These are phyloP conservation scores for Rutstroemia sp. DNA, from an alignment of 2,329 filamentous ascomycete genomes.

Conservation along the genomic window DNA sequence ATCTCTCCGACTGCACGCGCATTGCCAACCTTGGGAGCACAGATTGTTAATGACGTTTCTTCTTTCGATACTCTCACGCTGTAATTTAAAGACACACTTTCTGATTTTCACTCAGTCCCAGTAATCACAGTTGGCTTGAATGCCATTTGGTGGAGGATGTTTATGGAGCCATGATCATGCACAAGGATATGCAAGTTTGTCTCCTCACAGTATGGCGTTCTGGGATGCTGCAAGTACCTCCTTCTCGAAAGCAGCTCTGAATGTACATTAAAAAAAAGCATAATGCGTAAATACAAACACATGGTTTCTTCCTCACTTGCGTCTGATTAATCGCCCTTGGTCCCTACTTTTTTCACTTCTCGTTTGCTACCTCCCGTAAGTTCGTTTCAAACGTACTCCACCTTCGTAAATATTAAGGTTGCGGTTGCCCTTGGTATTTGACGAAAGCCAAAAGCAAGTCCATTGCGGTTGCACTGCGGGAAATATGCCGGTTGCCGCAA, in stretches of 20 bases:
- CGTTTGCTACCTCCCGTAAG: too few species aligned
- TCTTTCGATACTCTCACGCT: not conserved
- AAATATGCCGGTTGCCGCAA: not conserved
- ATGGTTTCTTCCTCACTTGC: too few species aligned
- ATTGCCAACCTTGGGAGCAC: too few species aligned
- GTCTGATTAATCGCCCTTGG: too few species aligned
- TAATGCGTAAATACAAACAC: not conserved
- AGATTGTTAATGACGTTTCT: not conserved
- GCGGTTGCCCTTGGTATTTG: too few species aligned
- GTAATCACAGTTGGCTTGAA: not conserved
- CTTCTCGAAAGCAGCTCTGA: not conserved
- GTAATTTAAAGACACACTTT: constrained; percentile 1
- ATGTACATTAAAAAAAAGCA: constrained; percentile 4
- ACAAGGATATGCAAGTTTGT: constrained; percentile 7
- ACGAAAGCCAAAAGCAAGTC: too few species aligned
- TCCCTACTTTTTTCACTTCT: not conserved
- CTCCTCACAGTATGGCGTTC: constrained; percentile 13
- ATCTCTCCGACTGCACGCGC: not conserved
- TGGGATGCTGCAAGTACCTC: not conserved
- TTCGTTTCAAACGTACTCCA: too few species aligned
- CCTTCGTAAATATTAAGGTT: too few species aligned
- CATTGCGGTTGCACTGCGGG: not conserved
- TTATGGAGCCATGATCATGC: constrained; percentile 6
- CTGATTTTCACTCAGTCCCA: not conserved
- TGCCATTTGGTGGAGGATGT: not conserved